These are phyloP conservation scores for Fusarium globosum DNA, from an alignment of 2,329 filamentous ascomycete species.

Conservation along the genomic window DNA sequence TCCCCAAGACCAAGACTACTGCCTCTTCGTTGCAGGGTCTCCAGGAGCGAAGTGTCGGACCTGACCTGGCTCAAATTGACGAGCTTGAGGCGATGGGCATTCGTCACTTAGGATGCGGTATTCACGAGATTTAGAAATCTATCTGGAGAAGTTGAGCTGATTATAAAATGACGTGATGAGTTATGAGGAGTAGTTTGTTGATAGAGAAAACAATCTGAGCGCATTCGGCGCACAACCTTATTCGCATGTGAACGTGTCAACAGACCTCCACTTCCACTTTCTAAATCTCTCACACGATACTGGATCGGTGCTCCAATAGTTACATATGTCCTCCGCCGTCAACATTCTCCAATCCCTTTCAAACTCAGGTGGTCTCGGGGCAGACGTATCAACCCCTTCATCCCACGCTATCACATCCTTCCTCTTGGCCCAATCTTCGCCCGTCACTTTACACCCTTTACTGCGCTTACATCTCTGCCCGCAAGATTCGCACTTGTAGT, in stretches of 20 bases:
- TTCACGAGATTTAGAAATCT: slow-evolving; percentile 16
- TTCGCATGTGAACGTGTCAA: not conserved
- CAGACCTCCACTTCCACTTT: slow-evolving; percentile 16
- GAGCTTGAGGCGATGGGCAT: slow-evolving; percentile 51
- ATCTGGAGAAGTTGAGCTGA: rapidly evolving
- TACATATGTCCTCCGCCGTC: not conserved
- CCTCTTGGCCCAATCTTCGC: not conserved
- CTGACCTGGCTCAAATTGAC: slow-evolving; percentile 43
- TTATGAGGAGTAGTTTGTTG: not conserved
- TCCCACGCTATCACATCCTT: not conserved
- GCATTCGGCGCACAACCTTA: not conserved
- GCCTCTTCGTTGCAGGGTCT: slow-evolving; percentile 21
- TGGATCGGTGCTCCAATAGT: not conserved
- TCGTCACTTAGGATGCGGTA: slow-evolving; percentile 50
- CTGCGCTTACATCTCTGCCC: slow-evolving; percentile 1
- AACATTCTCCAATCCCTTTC: slow-evolving; percentile 7
- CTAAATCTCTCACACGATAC: not conserved
- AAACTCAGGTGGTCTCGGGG: slow-evolving; percentile 4
- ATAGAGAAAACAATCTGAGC: not conserved
- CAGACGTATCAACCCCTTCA: not conserved
- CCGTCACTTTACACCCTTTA: not conserved
- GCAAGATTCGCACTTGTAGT: not conserved
- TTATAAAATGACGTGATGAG: not conserved
- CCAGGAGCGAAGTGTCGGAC: slow-evolving; percentile 18
- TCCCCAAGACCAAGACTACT: slow-evolving; percentile 41